Evolutionary conservation across 257 asterid species (phyloP).

Genomic region (Petunia axillaris): DNA sequence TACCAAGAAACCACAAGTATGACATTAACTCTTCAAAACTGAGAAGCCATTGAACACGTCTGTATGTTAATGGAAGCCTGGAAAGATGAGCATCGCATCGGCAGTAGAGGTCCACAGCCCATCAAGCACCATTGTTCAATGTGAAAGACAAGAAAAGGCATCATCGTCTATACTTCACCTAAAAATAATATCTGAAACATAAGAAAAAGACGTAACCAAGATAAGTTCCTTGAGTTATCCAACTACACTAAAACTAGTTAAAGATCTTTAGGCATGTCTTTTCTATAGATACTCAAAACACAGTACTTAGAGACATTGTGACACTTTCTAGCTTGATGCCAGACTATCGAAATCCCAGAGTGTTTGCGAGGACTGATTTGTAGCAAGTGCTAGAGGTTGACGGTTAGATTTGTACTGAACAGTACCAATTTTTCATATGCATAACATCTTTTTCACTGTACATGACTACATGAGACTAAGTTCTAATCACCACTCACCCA

Average conservation of each 20-base stretch:
- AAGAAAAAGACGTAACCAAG: background rate
- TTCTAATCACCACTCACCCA: background rate
- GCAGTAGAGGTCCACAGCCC: slow-evolving; percentile 11
- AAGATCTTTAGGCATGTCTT: background rate
- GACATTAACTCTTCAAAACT: background rate
- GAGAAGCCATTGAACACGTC: background rate
- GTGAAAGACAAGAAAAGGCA: background rate
- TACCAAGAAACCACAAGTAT: background rate
- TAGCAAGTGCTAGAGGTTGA: background rate
- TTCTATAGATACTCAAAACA: background rate
- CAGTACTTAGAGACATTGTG: background rate
- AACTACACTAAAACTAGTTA: background rate
- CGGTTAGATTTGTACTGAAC: background rate
- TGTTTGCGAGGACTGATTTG: background rate
- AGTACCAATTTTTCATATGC: background rate
- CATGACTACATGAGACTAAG: background rate
- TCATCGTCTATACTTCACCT: background rate
- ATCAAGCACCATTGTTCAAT: slow-evolving; percentile 13
- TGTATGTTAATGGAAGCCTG: slow-evolving; percentile 7
- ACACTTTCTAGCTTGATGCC: background rate
- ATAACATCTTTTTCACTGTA: background rate
- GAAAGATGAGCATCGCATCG: background rate
- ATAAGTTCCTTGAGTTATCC: background rate
- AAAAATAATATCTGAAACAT: background rate
- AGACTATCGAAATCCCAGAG: background rate